A percentile compares a stretch with the other conserved stretches of the same genome.
Conservation (phyloP, 2,329 filamentous ascomycete genomes). For the Conoideocrella luteorostrata region DNA sequence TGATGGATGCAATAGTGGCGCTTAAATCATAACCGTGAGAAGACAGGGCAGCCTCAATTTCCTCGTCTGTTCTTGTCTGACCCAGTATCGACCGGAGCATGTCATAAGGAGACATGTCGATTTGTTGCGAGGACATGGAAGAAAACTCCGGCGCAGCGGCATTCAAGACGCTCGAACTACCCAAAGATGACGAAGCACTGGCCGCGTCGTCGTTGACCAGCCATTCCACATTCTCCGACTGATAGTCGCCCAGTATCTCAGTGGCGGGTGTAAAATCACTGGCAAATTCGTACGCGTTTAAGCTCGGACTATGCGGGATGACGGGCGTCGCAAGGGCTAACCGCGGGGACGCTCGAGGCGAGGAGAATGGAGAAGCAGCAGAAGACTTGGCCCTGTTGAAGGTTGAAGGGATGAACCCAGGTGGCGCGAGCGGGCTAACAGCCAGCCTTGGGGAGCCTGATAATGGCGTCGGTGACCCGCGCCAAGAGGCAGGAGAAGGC, state of each 20-base stretch:
- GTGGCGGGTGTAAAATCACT: conserved; percentile 73
- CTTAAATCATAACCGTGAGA: conserved; percentile 89
- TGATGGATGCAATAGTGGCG: conserved; percentile 82
- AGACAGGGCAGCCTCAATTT: conserved; percentile 87
- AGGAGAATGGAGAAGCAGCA: conserved; percentile 84
- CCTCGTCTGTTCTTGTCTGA: conserved; percentile 82
- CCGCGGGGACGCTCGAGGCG: conserved; percentile 85
- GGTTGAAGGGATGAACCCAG: conserved; percentile 72
- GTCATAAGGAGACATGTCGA: conserved; percentile 96
- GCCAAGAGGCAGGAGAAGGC: conserved; percentile 90
- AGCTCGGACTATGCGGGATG: conserved; percentile 87
- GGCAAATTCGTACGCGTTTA: conserved; percentile 92
- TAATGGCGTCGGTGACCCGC: conserved; percentile 71
- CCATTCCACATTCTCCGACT: conserved; percentile 95
- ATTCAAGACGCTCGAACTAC: conserved; percentile 65
- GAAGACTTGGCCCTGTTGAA: conserved; percentile 71
- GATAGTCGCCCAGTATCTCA: conserved; percentile 85
- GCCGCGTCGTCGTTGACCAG: conserved; percentile 83
- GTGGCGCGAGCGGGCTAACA: conserved; percentile 76
- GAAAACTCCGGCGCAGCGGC: conserved; percentile 75
- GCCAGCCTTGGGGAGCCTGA: conserved; percentile 76
- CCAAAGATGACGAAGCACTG: conserved; percentile 68
- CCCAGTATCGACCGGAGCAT: conserved; percentile 94
- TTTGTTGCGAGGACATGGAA: conserved; percentile 53
- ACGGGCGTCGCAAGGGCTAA: conserved; percentile 82